Percentiles rank a stretch among this genome's conserved stretches.
Conservation (phyloP, 345 rosid species). For the Euphorbia lathyris region DNA sequence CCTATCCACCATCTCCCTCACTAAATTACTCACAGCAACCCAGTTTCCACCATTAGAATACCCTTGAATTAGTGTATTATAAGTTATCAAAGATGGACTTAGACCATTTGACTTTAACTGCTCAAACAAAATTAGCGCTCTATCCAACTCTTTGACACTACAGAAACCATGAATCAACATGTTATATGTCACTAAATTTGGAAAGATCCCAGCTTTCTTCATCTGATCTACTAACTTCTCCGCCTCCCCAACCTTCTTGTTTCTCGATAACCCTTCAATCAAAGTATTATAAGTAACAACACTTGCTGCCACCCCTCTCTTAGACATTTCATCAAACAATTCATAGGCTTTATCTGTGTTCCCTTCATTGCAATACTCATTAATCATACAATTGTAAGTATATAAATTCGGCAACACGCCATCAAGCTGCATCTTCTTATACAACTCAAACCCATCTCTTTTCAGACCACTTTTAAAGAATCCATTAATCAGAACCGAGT, state of each 20-base stretch:
- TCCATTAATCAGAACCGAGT: conserved; percentile 69
- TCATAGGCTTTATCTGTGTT: conserved; percentile 38
- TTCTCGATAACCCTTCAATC: conserved; percentile 51
- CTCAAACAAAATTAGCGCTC: conserved; percentile 47
- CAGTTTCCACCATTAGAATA: conserved; percentile 47
- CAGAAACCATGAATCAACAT: conserved; percentile 63
- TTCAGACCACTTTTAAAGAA: conserved; percentile 53
- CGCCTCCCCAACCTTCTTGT: conserved; percentile 47
- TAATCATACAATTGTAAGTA: conserved; percentile 61
- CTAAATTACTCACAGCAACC: conserved; percentile 38
- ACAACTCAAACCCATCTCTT: conserved; percentile 54
- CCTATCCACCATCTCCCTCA: conserved; percentile 80
- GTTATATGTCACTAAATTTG: conserved; percentile 59
- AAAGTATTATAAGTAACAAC: conserved; percentile 62
- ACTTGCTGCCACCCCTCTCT: conserved; percentile 50
- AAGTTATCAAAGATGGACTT: conserved; percentile 60
- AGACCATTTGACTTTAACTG: conserved; percentile 52
- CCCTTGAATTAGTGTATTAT: conserved; percentile 53
- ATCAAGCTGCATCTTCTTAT: conserved; percentile 51
- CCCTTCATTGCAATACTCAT: conserved; percentile 48
- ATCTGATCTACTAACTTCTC: conserved; percentile 44
- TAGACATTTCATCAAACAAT: conserved; percentile 79
- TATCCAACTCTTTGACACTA: conserved; percentile 35
- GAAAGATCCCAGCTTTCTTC: conserved; percentile 47
- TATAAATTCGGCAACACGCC: conserved; percentile 56